Percentiles rank a stretch among this genome's conserved stretches.
Evolutionary conservation across 148 eudicot species (phyloP).

Genomic region (Fagopyrum tataricum): DNA sequence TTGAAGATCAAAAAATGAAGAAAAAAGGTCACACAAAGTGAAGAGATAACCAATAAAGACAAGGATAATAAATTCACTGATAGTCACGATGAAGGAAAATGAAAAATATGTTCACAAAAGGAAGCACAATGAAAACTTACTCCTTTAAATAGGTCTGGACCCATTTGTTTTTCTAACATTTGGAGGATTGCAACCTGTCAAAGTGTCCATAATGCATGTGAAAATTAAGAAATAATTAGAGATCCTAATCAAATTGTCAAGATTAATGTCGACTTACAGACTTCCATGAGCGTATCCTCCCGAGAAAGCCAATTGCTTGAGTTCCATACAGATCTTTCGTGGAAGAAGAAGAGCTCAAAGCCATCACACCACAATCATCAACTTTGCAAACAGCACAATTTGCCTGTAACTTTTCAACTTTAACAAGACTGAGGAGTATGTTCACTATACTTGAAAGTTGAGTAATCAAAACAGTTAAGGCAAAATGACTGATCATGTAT

Average conservation of each 20-base stretch:
- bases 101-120: not conserved
- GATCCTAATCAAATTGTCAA: constrained; percentile 7
- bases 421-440: not conserved
- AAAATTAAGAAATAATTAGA: constrained; percentile 6
- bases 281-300: constrained; percentile 92
- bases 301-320: constrained; percentile 84
- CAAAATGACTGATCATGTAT: not conserved
- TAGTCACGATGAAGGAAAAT: not conserved
- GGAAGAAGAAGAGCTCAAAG: constrained; percentile 66
- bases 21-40: not conserved
- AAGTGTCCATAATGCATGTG: constrained; percentile 3
- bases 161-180: constrained; percentile 99
- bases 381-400: constrained; percentile 89
- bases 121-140: constrained; percentile 31
- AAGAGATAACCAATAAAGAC: not conserved
- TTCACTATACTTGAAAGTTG: not conserved
- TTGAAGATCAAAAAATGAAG: too few relatives aligned
- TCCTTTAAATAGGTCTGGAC: constrained; percentile 90
- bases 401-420: constrained; percentile 40
- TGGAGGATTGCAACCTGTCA: constrained; percentile 85
- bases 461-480: not conserved
- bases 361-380: constrained; percentile 87
- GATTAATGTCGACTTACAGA: constrained; percentile 54
- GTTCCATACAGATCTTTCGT: constrained; percentile 85
- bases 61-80: not conserved